A percentile compares a stretch with the other conserved stretches of the same genome.
phyloP scores from a whole-genome alignment of 1,139 yeast genomes.

The Ogataea hybrid region DNA sequence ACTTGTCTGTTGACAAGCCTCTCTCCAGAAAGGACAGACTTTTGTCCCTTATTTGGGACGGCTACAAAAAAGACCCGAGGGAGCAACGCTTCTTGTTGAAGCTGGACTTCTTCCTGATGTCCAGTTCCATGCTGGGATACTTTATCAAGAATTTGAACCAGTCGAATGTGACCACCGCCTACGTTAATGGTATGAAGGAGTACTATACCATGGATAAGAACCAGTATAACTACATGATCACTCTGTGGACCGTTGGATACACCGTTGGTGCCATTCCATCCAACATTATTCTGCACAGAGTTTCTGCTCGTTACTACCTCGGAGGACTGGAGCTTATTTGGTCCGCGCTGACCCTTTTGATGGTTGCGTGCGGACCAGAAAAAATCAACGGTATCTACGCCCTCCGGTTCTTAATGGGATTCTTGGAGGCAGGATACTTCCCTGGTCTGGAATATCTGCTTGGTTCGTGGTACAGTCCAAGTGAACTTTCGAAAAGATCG shows the following conservation, averaged over 20 bases:
- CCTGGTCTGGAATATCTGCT: constrained; percentile 56
- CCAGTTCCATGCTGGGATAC: constrained; percentile 46
- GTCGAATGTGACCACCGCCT: constrained; percentile 49
- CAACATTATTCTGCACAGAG: constrained; percentile 49
- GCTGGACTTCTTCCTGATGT: constrained; percentile 44
- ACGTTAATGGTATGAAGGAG: constrained; percentile 63
- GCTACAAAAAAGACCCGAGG: constrained; percentile 45
- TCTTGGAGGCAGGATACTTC: constrained; percentile 49
- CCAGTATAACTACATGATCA: constrained; percentile 51
- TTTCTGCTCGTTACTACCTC: constrained; percentile 54
- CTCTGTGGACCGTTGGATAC: constrained; percentile 59
- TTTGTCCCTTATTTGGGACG: constrained; percentile 45
- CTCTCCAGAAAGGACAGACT: constrained; percentile 12
- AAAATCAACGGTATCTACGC: constrained; percentile 49
- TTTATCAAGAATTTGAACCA: constrained; percentile 43
- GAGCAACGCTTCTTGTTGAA: constrained; percentile 43
- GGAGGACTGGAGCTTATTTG: constrained; percentile 56
- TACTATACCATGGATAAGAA: constrained; percentile 48
- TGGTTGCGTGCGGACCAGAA: constrained; percentile 41
- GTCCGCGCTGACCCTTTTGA: constrained; percentile 53
- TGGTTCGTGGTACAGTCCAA: constrained; percentile 61
- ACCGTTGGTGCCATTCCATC: constrained; percentile 62
- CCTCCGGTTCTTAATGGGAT: constrained; percentile 56
- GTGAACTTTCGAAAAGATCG: constrained; percentile 59
- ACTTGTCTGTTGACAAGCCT: constrained; percentile 32